phyloP scores from a whole-genome alignment of 495 filamentous ascomycete genomes.

The Rhizodiscina lignyota region DNA sequence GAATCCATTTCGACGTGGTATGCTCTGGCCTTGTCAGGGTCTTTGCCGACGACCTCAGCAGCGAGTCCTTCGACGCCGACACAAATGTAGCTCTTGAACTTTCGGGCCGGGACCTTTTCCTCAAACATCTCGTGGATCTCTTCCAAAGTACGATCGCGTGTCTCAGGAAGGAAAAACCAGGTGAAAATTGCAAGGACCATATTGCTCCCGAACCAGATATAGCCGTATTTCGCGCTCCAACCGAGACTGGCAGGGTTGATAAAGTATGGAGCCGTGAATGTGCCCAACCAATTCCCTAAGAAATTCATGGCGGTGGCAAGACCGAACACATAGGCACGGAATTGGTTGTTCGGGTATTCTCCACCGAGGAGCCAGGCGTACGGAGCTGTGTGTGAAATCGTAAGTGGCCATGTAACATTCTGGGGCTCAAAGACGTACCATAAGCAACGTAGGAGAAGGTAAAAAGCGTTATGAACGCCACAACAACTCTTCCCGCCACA shows the following conservation, averaged over 20 bases:
- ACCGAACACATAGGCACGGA: constrained; percentile 6
- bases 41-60: too few species aligned
- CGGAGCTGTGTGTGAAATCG: too few species aligned
- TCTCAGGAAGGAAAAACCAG: constrained; percentile 35
- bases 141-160: constrained; percentile 23
- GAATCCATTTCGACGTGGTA: too few species aligned
- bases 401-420: too few species aligned
- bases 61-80: constrained; percentile 3
- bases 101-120: constrained; percentile 16
- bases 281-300: constrained; percentile 3
- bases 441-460: constrained; percentile 4
- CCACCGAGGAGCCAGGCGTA: constrained; percentile 7
- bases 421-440: constrained; percentile 1
- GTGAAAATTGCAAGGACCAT: constrained; percentile 28
- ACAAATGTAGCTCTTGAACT: constrained; percentile 18
- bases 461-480: constrained; percentile 4
- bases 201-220: constrained; percentile 27
- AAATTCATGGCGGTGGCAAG: constrained; percentile 6
- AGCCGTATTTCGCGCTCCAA: constrained; percentile 27
- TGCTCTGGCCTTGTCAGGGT: too few species aligned
- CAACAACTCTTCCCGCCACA: constrained; percentile 1
- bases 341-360: constrained; percentile 5
- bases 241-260: constrained; percentile 6
- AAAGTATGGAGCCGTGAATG: constrained; percentile 8
- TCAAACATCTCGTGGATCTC: constrained; percentile 19